Conservation (phyloP, 1,284 basidiomycete species). For the Malassezia obtusa region DNA sequence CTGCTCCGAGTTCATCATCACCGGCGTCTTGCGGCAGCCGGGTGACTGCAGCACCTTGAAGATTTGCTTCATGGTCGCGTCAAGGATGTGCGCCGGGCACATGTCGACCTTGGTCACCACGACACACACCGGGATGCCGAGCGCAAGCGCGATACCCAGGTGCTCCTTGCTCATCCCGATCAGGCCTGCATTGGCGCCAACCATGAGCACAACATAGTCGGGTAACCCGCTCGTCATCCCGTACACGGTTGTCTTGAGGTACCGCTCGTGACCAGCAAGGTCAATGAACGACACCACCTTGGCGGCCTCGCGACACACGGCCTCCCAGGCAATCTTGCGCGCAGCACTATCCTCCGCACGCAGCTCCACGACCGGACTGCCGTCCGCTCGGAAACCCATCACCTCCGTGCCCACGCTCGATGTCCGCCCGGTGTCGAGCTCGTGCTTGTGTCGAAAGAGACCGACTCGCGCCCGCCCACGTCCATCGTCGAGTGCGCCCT, state of each 20-base stretch:
- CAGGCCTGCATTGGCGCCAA: slow-evolving; percentile 83
- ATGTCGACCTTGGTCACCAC: slow-evolving; percentile 98
- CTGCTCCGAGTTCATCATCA: slow-evolving; percentile 29
- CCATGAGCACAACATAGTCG: slow-evolving; percentile 89
- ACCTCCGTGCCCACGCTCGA: slow-evolving; percentile 94
- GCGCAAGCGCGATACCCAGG: slow-evolving; percentile 80
- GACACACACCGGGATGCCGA: slow-evolving; percentile 85
- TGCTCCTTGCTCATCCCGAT: slow-evolving; percentile 96
- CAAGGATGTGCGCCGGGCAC: slow-evolving; percentile 83
- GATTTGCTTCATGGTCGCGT: slow-evolving; percentile 82
- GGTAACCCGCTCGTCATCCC: slow-evolving; percentile 87
- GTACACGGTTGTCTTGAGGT: slow-evolving; percentile 78
- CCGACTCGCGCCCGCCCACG: slow-evolving; percentile 83
- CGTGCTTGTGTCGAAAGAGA: slow-evolving; percentile 92
- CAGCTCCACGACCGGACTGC: slow-evolving; percentile 23
- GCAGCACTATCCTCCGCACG: slow-evolving; percentile 21
- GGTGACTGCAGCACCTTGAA: slow-evolving; percentile 85
- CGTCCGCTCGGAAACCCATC: slow-evolving; percentile 42
- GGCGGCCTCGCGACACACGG: slow-evolving; percentile 78
- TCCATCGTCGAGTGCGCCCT: slow-evolving; percentile 84
- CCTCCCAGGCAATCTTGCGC: slow-evolving; percentile 62
- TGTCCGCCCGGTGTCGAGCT: slow-evolving; percentile 88
- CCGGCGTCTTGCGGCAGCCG: slow-evolving; percentile 58
- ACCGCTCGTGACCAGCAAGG: slow-evolving; percentile 45
- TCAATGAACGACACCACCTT: slow-evolving; percentile 87